phyloP scores from a whole-genome alignment of 768 basidiomycete species.

The Naganishia vishniacii region DNA sequence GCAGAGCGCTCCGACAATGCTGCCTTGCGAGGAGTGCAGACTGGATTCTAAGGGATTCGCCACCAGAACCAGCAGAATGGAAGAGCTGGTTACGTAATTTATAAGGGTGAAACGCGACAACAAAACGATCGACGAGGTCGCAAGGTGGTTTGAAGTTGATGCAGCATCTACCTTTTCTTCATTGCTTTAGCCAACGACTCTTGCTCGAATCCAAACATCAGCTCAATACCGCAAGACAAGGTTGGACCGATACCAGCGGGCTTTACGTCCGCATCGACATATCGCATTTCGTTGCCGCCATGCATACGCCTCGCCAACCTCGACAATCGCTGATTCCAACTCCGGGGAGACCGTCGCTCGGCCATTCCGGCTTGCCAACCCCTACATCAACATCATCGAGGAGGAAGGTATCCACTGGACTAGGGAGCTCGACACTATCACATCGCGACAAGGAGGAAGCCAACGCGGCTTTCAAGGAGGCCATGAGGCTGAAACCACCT shows the following conservation, averaged over 20 bases:
- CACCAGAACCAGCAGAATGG: too few species aligned
- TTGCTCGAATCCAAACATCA: neutral
- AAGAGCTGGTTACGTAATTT: too few species aligned
- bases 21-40: too few species aligned
- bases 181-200: neutral
- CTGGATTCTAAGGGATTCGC: too few species aligned
- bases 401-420: conserved; percentile 36
- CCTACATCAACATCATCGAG: conserved; percentile 35
- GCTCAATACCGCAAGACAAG: neutral
- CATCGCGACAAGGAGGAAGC: conserved; percentile 31
- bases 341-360: conserved; percentile 23
- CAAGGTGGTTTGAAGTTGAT: neutral
- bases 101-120: conserved; percentile 4
- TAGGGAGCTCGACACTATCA: conserved; percentile 10
- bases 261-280: neutral
- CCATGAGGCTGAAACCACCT: conserved; percentile 35
- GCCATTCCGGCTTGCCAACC: conserved; percentile 40
- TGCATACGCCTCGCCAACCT: conserved; percentile 11
- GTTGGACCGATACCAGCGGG: neutral
- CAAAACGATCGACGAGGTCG: conserved; percentile 6
- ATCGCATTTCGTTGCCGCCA: neutral
- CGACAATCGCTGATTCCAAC: conserved; percentile 27
- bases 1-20: too few species aligned
- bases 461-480: conserved; percentile 39
- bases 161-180: conserved; percentile 4